Conservation (phyloP, 192 early-diverging fungal genomes). For the Glomus cerebriforme region DNA sequence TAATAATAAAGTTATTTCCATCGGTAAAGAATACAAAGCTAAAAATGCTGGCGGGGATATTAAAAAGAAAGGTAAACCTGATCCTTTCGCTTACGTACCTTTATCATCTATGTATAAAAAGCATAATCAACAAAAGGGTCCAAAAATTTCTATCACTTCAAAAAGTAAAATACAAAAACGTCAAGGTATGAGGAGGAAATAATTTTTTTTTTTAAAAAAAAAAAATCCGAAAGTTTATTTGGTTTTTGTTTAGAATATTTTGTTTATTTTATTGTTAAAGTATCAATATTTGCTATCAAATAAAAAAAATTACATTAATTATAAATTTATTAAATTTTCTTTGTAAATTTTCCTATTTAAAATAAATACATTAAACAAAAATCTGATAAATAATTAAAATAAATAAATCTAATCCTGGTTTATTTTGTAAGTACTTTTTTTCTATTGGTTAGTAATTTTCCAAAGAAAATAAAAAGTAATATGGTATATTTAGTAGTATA, state of each 20-base stretch:
- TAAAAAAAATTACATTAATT: too few species aligned
- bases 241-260: too few species aligned
- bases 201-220: too few species aligned
- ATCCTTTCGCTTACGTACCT: conserved; percentile 97
- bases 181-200: background rate
- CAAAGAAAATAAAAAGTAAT: conserved; percentile 50
- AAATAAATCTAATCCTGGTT: too few species aligned
- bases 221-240: too few species aligned
- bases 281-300: too few species aligned
- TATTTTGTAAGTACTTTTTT: background rate
- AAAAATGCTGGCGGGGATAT: conserved; percentile 92
- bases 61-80: conserved; percentile 80
- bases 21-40: conserved; percentile 83
- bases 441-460: background rate
- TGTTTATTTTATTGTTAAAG: too few species aligned
- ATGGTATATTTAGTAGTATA: conserved; percentile 78
- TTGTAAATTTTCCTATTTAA: too few species aligned
- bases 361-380: too few species aligned
- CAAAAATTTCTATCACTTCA: conserved; percentile 17
- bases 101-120: conserved; percentile 47
- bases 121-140: background rate
- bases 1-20: conserved; percentile 31
- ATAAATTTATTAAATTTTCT: too few species aligned
- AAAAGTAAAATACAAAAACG: conserved; percentile 17
- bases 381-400: too few species aligned